A percentile compares a stretch with the other conserved stretches of the same genome.
These are phyloP conservation scores for Zizania latifolia DNA, from an alignment of 176 grass and related monocot species.

Conservation along the genomic window DNA sequence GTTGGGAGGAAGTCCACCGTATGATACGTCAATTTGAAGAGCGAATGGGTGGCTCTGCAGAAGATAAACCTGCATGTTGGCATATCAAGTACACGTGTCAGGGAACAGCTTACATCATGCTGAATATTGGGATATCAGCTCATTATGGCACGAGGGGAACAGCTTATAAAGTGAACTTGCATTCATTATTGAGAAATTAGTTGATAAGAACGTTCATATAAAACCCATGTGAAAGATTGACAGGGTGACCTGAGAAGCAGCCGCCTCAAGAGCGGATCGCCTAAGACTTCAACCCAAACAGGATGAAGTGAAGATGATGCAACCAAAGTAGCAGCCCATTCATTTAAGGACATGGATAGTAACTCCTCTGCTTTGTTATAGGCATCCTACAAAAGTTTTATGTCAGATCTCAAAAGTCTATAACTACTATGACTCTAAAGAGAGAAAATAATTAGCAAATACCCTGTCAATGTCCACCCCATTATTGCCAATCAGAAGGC, in stretches of 20 bases:
- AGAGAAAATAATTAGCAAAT: slow-evolving; percentile 3
- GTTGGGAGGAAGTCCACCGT: slow-evolving; percentile 51
- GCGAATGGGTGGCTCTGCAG: slow-evolving; percentile 52
- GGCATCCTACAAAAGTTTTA: slow-evolving; percentile 45
- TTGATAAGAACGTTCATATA: background rate
- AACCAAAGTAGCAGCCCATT: slow-evolving; percentile 58
- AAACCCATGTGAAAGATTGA: background rate
- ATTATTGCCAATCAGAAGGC: slow-evolving; percentile 60
- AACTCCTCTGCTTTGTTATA: slow-evolving; percentile 76
- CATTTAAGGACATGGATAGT: slow-evolving; percentile 58
- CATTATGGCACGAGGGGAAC: background rate
- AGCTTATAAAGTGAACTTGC: background rate
- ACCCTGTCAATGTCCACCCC: slow-evolving; percentile 61
- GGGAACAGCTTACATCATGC: background rate
- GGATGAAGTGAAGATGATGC: slow-evolving; percentile 60
- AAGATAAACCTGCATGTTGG: slow-evolving; percentile 70
- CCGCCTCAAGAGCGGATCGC: slow-evolving; percentile 76
- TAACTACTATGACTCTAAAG: slow-evolving; percentile 3
- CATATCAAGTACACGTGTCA: background rate
- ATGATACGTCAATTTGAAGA: slow-evolving; percentile 41
- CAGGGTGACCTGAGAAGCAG: slow-evolving; percentile 72
- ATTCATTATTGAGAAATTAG: background rate
- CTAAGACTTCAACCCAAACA: slow-evolving; percentile 84
- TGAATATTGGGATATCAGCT: background rate
- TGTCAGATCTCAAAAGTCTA: slow-evolving; percentile 12